These are phyloP conservation scores for Talaromyces liani DNA, from an alignment of 495 filamentous ascomycete species.

Conservation along the genomic window DNA sequence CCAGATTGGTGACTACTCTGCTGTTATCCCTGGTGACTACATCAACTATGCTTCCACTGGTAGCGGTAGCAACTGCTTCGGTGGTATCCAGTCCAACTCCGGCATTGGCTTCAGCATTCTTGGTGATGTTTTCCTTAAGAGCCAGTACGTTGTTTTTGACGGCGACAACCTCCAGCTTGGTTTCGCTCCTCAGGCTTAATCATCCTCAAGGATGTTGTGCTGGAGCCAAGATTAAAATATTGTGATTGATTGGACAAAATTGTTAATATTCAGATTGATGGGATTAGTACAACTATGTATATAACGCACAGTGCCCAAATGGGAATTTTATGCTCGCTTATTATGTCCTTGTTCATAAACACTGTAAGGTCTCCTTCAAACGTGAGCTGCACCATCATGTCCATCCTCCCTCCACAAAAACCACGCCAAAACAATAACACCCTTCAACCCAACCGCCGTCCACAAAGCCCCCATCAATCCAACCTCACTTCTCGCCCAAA, in stretches of 20 bases:
- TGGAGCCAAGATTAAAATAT: neutral
- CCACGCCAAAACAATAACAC: constrained; percentile 45
- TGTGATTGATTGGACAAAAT: neutral
- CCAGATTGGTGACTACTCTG: constrained; percentile 42
- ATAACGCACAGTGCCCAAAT: neutral
- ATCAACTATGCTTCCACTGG: constrained; percentile 50
- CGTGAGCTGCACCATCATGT: neutral
- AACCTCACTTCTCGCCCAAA: constrained; percentile 45
- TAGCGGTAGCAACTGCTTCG: constrained; percentile 63
- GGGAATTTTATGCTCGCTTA: neutral
- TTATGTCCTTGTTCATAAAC: no score
- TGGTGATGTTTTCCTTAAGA: constrained; percentile 74
- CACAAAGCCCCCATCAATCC: constrained; percentile 59
- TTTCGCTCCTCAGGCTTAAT: constrained; percentile 9
- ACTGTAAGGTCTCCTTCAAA: neutral
- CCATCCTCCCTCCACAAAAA: constrained; percentile 35
- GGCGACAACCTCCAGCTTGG: neutral
- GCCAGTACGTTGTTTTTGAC: constrained; percentile 72
- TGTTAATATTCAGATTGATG: neutral
- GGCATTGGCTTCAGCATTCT: constrained; percentile 63
- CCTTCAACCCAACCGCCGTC: constrained; percentile 51
- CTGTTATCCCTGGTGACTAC: constrained; percentile 54
- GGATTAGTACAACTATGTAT: neutral
- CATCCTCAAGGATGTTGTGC: neutral
- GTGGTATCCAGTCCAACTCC: constrained; percentile 55